phyloP scores from a whole-genome alignment of 2,329 filamentous ascomycete genomes.

The Podosphaera aphanis region DNA sequence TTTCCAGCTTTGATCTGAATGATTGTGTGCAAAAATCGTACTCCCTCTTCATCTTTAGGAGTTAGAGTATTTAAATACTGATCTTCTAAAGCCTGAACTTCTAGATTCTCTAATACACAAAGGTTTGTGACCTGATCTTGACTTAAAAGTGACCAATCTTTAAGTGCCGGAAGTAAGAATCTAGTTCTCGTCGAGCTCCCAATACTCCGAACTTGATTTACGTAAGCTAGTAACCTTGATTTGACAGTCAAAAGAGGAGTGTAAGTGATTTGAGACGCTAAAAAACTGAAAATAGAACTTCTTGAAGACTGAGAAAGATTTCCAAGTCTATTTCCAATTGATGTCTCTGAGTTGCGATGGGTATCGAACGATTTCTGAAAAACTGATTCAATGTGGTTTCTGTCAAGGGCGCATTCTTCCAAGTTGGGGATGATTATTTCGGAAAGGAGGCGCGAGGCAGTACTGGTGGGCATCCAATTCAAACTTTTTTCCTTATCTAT shows the following conservation, averaged over 20 bases:
- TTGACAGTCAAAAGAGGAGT: slow-evolving; percentile 51
- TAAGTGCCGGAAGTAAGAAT: slow-evolving; percentile 51
- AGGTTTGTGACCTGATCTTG: slow-evolving; percentile 25
- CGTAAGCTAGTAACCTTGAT: slow-evolving; percentile 41
- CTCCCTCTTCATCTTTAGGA: slow-evolving; percentile 31
- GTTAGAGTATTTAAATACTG: slow-evolving; percentile 28
- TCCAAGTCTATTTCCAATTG: slow-evolving; percentile 22
- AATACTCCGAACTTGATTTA: slow-evolving; percentile 52
- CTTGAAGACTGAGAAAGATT: slow-evolving; percentile 34
- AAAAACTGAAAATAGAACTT: slow-evolving; percentile 41
- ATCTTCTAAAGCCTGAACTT: slow-evolving; percentile 24
- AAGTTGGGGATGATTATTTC: slow-evolving; percentile 48
- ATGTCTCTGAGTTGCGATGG: slow-evolving; percentile 18
- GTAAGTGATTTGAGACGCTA: slow-evolving; percentile 46
- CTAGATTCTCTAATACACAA: slow-evolving; percentile 25
- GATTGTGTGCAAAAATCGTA: slow-evolving; percentile 27
- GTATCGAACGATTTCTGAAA: slow-evolving; percentile 38
- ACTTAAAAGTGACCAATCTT: slow-evolving; percentile 39
- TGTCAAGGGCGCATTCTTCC: slow-evolving; percentile 71
- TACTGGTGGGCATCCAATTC: slow-evolving; percentile 33
- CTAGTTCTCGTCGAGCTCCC: slow-evolving; percentile 42
- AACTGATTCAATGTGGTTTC: slow-evolving; percentile 41
- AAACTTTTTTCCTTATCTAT: slow-evolving; percentile 23
- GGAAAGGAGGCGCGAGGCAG: slow-evolving; percentile 36
- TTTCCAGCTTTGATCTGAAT: slow-evolving; percentile 22